Evolutionary conservation across 495 filamentous ascomycete genomes (phyloP).

Genomic region (Neurospora tetrasperma): DNA sequence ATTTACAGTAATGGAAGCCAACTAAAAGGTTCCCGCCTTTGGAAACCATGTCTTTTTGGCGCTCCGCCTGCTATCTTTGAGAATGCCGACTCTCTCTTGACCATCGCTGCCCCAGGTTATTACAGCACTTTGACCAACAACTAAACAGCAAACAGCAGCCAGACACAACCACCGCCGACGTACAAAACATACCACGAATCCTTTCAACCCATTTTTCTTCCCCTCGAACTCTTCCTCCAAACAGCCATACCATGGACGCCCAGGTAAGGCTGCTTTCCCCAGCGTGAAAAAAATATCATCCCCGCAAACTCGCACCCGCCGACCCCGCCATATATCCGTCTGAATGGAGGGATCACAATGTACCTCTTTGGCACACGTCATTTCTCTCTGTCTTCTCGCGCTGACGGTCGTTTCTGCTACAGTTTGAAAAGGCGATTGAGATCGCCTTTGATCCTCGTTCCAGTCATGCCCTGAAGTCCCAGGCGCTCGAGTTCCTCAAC

Average conservation of each 20-base stretch:
- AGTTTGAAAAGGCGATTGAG: constrained; percentile 89
- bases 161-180: constrained; percentile 1
- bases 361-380: neutral
- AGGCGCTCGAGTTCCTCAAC: constrained; percentile 82
- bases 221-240: neutral
- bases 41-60: constrained; percentile 20
- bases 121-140: constrained; percentile 17
- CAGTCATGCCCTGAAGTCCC: constrained; percentile 61
- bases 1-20: constrained; percentile 9
- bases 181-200: constrained; percentile 5
- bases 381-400: neutral
- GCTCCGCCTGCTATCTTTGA: constrained; percentile 16
- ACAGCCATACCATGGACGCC: constrained; percentile 18
- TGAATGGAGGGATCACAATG: neutral
- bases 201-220: neutral
- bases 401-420: constrained; percentile 10
- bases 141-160: neutral
- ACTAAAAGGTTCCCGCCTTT: constrained; percentile 8
- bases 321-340: constrained; percentile 9
- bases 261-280: constrained; percentile 17
- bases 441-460: constrained; percentile 73
- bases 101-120: constrained; percentile 20
- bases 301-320: constrained; percentile 1
- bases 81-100: constrained; percentile 21
- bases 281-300: neutral